These are phyloP conservation scores for Akanthomyces dipterigenus DNA, from an alignment of 2,329 filamentous ascomycete species.

Conservation along the genomic window DNA sequence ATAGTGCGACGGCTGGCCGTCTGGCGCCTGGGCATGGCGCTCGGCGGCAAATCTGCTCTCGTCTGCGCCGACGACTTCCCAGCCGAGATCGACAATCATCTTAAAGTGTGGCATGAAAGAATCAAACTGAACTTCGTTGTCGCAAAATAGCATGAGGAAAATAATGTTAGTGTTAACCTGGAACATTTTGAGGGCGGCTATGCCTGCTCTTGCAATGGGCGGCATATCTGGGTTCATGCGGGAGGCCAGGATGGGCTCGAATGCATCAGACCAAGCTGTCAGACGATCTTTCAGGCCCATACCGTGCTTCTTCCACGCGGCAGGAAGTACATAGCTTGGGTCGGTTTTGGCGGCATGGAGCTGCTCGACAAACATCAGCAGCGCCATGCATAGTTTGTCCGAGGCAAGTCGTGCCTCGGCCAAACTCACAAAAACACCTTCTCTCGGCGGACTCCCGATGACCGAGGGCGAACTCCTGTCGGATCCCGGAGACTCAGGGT, in stretches of 20 bases:
- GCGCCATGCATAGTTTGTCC: slow-evolving; percentile 49
- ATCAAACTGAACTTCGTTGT: slow-evolving; percentile 53
- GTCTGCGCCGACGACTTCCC: slow-evolving; percentile 53
- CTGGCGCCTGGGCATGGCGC: slow-evolving; percentile 24
- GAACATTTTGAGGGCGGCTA: slow-evolving; percentile 56
- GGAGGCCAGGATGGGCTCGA: slow-evolving; percentile 46
- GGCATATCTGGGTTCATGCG: slow-evolving; percentile 42
- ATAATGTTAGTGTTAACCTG: slow-evolving; percentile 52
- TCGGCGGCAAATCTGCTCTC: slow-evolving; percentile 43
- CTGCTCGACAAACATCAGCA: slow-evolving; percentile 52
- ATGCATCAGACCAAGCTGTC: slow-evolving; percentile 49
- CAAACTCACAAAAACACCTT: slow-evolving; percentile 38
- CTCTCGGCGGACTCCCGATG: slow-evolving; percentile 16
- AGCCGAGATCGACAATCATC: slow-evolving; percentile 49
- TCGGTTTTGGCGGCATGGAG: slow-evolving; percentile 42
- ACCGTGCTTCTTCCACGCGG: slow-evolving; percentile 41
- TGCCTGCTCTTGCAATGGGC: slow-evolving; percentile 51
- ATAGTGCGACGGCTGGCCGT: background rate
- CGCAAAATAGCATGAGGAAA: slow-evolving; percentile 54
- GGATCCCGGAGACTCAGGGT: slow-evolving; percentile 33
- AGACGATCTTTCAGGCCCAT: slow-evolving; percentile 42
- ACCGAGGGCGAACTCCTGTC: slow-evolving; percentile 36
- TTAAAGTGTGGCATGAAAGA: slow-evolving; percentile 44
- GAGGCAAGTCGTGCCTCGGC: slow-evolving; percentile 50
- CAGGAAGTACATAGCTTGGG: slow-evolving; percentile 47